Evolutionary conservation across 2,329 filamentous ascomycete genomes (phyloP), one percentile per base, ranked within the genome.

Genomic region (Trichoderma sp.): DNA sequence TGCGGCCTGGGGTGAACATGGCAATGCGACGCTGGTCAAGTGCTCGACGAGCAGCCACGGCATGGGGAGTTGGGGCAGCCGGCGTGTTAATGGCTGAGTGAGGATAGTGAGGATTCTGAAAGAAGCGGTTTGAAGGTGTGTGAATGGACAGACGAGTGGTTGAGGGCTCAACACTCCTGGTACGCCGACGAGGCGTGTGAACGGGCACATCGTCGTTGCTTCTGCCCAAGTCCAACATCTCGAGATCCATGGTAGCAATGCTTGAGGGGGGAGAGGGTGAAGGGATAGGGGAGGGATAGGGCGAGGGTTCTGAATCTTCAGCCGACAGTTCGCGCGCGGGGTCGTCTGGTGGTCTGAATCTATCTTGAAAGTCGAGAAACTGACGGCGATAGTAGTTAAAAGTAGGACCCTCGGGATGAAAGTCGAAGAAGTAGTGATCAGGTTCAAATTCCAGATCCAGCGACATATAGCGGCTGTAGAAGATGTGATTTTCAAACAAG

Each of bases 11-110:
- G 0, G 89, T 91, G 73, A 90, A 85, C 62, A 89, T 82, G 61
- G 87, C 87, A 3, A 86, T 85, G 55, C 89, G 86, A 6, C 89
- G 87, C 73, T 86, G 84, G 74, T 90, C 85, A 67, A 91, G 83
- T 36, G 88, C 85, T 59, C 87, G 84, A 62, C 85, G 85, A 57
- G 89, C 89, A 12, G 88, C 89, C 75, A 86, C 86, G 61, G 86
- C 88, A 77, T 91, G 89, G 0, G 89, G 89, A 20, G 89, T 91
- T 3, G 84, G 82, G 3, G 82, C 81, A 78, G 77, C 85, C 2
- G 86, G 87, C 39, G 82, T 83, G 11, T 81, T 80, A 15, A 81
- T 77, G 36, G 81, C 75, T 3, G 82, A 83, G 65, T 81, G 82
- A 61, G 82, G 79, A 15, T 67, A 67, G 26, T 67, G 53, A 36